Evolutionary conservation across 805 yeast species (phyloP), one percentile per base, ranked within the genome.

Genomic region (Barnettozyma populi): DNA sequence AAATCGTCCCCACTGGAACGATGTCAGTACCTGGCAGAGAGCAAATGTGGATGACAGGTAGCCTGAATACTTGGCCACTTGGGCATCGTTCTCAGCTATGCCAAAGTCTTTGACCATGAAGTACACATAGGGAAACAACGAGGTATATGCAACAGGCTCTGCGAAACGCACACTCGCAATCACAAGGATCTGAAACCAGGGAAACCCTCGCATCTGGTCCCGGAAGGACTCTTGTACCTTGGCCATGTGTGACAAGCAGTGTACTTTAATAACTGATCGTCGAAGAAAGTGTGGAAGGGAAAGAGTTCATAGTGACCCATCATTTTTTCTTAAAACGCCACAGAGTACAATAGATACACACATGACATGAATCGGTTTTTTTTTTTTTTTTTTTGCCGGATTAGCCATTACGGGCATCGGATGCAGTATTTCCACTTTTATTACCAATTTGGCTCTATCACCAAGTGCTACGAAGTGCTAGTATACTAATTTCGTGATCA

Each of bases 111-210:
- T 62, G 18, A 80, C 79, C 84, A 81, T 77, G 63, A 77, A 81
- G 59, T 76, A 81, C 36, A 80, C 73, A 55, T 80, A 81, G 3
- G 86, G 86, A 57, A 81, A 80, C 31, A 80, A 61, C 5, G 84
- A 78, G 4, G 85, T 78, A 66, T 80, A 81, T 2, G 84, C 78
- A 19, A 81, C 71, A 1, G 86, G 86, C 57, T 80, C 86, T 11
- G 80, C 71, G 50, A 80, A 75, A 48, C 86, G 65, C 43, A 79
- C 75, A 25, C 73, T 51, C 25, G 71, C 65, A 11, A 72, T 57
- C 10, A 71, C 70, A 6, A 57, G 47, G 40, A 71, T 54, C 54
- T 80, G 85, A 57, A 73, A 64, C 57, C 73, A 66, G 16, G 86
- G 86, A 57, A 80, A 79, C 21, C 79, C 84, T 36, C 57, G 63